Conservation (phyloP, 2,329 filamentous ascomycete genomes). For the Acephala macrosclerotiorum region DNA sequence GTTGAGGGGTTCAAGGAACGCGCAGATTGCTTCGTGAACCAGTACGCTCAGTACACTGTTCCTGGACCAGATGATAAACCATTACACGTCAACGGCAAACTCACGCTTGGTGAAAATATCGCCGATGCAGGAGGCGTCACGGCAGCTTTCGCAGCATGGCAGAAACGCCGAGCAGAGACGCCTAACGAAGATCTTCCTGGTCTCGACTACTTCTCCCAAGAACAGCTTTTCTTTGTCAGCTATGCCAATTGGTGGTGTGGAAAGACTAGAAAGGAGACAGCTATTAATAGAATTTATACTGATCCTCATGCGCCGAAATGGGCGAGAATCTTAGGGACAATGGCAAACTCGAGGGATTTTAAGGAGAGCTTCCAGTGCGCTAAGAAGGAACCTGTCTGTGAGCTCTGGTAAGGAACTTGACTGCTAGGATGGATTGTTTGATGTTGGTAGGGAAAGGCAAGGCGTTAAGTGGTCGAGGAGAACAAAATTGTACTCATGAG, state of each 20-base stretch:
- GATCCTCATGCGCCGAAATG: constrained; percentile 72
- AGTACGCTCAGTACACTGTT: constrained; percentile 69
- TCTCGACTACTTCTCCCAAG: constrained; percentile 66
- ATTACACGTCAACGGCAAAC: constrained; percentile 66
- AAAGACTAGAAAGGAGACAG: constrained; percentile 65
- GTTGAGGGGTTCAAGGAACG: constrained; percentile 63
- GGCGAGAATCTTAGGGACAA: constrained; percentile 67
- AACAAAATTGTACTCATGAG: neutral
- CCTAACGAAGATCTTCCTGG: constrained; percentile 64
- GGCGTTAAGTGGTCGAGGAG: neutral
- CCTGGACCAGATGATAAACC: constrained; percentile 61
- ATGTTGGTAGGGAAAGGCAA: neutral
- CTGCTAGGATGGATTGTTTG: neutral
- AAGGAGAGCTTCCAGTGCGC: constrained; percentile 72
- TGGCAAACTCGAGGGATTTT: constrained; percentile 73
- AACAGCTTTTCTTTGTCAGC: constrained; percentile 74
- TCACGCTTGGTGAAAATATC: constrained; percentile 74
- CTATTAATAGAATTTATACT: constrained; percentile 63
- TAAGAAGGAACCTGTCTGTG: constrained; percentile 70
- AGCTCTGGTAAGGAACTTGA: constrained; percentile 63
- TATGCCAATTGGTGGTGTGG: constrained; percentile 73
- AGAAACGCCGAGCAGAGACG: constrained; percentile 59
- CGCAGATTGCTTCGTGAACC: constrained; percentile 71
- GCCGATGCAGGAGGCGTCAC: constrained; percentile 73
- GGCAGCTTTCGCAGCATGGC: constrained; percentile 71